Percentiles rank a stretch among this genome's conserved stretches.
Evolutionary conservation across 257 asterid species (phyloP).

Genomic region (Fraxinus excelsior): DNA sequence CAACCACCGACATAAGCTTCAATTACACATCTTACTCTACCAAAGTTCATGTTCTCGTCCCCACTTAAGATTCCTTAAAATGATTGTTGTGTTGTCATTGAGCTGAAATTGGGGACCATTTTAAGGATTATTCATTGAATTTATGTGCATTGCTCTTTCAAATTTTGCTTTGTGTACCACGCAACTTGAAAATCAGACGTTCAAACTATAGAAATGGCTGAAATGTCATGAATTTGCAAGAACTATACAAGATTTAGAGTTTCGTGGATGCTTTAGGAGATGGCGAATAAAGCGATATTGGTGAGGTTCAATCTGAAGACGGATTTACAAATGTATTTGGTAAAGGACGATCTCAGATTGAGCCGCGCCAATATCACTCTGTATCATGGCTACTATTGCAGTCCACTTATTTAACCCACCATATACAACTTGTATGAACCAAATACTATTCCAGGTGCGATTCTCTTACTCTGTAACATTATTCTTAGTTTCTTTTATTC

Average conservation of each 20-base stretch:
- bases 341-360: conserved; percentile 54
- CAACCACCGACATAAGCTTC: background rate
- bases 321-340: background rate
- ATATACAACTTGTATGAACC: no score
- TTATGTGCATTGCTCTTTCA: no score
- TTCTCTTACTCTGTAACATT: no score
- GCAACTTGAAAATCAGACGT: no score
- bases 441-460: no score
- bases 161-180: no score
- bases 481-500: no score
- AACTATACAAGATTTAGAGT: no score
- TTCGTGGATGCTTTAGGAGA: background rate
- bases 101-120: background rate
- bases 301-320: background rate
- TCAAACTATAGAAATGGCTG: no score
- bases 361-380: conserved; percentile 70
- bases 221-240: no score
- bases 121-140: background rate
- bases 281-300: background rate
- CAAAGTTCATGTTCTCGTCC: background rate
- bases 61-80: background rate
- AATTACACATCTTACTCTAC: background rate
- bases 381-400: background rate
- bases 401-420: no score
- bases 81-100: background rate